phyloP scores from a whole-genome alignment of 176 grass and related monocot genomes.

The Oropetium thomaeum region DNA sequence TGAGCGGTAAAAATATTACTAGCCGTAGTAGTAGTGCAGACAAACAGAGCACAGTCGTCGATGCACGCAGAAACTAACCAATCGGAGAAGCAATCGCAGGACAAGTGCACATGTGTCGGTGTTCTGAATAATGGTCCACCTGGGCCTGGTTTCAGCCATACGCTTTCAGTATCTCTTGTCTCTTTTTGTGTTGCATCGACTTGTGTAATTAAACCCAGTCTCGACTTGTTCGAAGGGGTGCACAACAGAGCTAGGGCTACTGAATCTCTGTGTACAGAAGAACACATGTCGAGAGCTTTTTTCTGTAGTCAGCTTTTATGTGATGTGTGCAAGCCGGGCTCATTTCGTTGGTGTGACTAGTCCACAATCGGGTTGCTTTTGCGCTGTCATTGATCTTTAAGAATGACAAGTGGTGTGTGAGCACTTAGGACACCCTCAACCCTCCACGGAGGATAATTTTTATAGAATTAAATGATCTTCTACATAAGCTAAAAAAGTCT shows the following conservation, averaged over 20 bases:
- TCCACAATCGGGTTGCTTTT: neutral
- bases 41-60: conserved; percentile 2
- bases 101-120: conserved; percentile 34
- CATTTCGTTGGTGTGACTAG: conserved; percentile 5
- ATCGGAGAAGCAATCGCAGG: neutral
- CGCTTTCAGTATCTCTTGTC: neutral
- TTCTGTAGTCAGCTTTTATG: neutral
- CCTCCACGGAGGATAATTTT: too few relatives aligned
- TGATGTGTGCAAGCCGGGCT: conserved; percentile 22
- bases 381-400: neutral
- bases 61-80: conserved; percentile 25
- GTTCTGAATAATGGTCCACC: neutral
- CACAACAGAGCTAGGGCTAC: conserved; percentile 4
- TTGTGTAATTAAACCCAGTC: neutral
- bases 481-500: too few relatives aligned
- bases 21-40: neutral
- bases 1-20: neutral
- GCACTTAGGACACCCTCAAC: too few relatives aligned
- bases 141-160: neutral
- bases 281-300: neutral
- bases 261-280: neutral
- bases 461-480: too few relatives aligned
- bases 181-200: neutral
- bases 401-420: conserved; percentile 48
- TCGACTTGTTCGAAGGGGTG: neutral